Percentiles rank a stretch among this genome's conserved stretches.
phyloP scores from a whole-genome alignment of 1,284 basidiomycete species.

The Macrocybe sp. region DNA sequence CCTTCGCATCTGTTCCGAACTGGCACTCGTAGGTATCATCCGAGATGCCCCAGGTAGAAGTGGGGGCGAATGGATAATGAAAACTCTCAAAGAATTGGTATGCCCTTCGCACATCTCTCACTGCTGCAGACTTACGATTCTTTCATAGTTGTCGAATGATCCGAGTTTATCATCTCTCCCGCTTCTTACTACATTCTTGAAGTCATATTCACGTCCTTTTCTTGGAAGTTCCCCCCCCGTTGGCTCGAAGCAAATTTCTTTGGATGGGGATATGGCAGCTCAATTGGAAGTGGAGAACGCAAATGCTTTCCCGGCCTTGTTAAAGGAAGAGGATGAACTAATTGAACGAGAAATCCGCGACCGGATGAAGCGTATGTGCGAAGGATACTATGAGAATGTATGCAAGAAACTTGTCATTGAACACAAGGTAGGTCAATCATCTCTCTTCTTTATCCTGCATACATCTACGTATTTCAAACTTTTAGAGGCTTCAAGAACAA shows the following conservation, averaged over 20 bases:
- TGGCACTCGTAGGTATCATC: constrained; percentile 84
- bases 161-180: constrained; percentile 83
- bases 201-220: constrained; percentile 77
- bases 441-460: constrained; percentile 2
- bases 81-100: constrained; percentile 78
- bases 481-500: constrained; percentile 89
- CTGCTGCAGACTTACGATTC: constrained; percentile 5
- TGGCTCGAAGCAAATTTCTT: constrained; percentile 51
- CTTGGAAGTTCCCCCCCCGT: constrained; percentile 63
- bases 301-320: constrained; percentile 36
- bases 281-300: constrained; percentile 36
- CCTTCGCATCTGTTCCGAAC: constrained; percentile 83
- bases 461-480: constrained; percentile 7
- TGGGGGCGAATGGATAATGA: constrained; percentile 86
- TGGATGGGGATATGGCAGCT: constrained; percentile 47
- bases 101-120: constrained; percentile 20
- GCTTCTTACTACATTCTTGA: constrained; percentile 79
- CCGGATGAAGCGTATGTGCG: constrained; percentile 89
- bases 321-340: constrained; percentile 62
- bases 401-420: constrained; percentile 89
- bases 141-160: constrained; percentile 76
- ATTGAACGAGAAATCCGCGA: constrained; percentile 82
- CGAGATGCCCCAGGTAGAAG: constrained; percentile 60
- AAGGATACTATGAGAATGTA: constrained; percentile 90
- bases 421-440: constrained; percentile 63